These are phyloP conservation scores for Ilyonectria destructans DNA, from an alignment of 2,329 filamentous ascomycete species.

Conservation along the genomic window DNA sequence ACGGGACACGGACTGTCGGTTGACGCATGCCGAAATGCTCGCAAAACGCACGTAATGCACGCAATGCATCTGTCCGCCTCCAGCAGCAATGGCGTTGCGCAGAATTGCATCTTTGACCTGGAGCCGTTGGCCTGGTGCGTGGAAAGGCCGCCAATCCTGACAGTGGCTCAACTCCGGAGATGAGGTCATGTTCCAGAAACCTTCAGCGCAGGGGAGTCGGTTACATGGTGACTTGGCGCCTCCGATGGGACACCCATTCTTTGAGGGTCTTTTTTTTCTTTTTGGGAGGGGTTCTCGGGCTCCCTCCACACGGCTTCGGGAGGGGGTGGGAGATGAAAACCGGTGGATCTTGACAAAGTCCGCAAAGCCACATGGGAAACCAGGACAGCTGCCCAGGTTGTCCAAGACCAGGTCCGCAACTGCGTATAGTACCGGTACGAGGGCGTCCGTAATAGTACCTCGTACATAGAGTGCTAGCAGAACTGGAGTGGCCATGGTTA, in stretches of 20 bases:
- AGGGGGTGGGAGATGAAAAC: conserved; percentile 26
- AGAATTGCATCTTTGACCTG: conserved; percentile 27
- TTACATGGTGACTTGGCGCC: conserved; percentile 25
- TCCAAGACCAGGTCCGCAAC: conserved; percentile 17
- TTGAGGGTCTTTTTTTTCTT: conserved; percentile 12
- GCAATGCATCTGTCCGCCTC: not conserved
- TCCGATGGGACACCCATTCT: conserved; percentile 4
- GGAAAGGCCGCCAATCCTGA: not conserved
- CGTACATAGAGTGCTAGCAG: not conserved
- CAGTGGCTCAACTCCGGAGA: conserved; percentile 35
- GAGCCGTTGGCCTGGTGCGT: conserved; percentile 16
- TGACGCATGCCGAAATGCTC: conserved; percentile 42
- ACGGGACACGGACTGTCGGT: conserved; percentile 30
- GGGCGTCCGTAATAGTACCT: not conserved
- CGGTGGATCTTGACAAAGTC: conserved; percentile 29
- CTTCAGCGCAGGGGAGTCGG: conserved; percentile 33
- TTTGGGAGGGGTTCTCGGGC: conserved; percentile 13
- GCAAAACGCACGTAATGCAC: conserved; percentile 33
- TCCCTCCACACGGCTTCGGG: conserved; percentile 14
- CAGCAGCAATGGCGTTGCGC: conserved; percentile 23
- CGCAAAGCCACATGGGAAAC: conserved; percentile 34
- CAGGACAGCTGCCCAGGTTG: conserved; percentile 22
- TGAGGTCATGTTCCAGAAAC: conserved; percentile 49
- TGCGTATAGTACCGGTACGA: not conserved
- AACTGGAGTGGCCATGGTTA: not conserved